Evolutionary conservation across 2,329 filamentous ascomycete species (phyloP), one percentile per base, ranked within the genome.

Genomic region (Fusarium neocosmosporiellum): DNA sequence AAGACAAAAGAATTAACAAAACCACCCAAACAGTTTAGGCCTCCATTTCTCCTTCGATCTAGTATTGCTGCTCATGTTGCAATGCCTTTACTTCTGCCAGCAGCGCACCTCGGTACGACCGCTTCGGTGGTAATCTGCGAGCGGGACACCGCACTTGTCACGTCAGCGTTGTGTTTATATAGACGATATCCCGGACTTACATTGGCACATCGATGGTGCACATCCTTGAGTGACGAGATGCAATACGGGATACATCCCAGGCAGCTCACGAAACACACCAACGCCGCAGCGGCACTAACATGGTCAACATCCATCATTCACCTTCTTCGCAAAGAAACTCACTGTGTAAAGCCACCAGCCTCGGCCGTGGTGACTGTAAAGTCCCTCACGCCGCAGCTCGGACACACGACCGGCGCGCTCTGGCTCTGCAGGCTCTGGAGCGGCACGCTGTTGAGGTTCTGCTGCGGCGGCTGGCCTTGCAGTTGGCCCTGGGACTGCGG

Each of bases 41-140:
- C 24, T 24, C 8, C 41, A 24, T 46, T 46, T 18, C 39, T 48
- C 14, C 10, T 57, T 16, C 33, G 39, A 36, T n/a, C 53, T 36
- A 3, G 53, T 18, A 27, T 29, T 37, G 50, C n/a, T 34, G 11
- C 39, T 22, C 8, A 22, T 10, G n/a, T 7, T 10, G 6, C 2
- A 37, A 46, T 59, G 14, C 31, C 18, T 10, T 65, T 63, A 72
- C 36, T 58, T 66, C 36, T 61, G 22, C 18, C 50, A 70, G 16
- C 48, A 61, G 16, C 65, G 53, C 1, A 77, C 72, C 53, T 78
- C 74, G 29, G 70, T 77, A 8, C 66, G 65, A 5, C 73, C 71
- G 27, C 73, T 71, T 11, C 71, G 71, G 27, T 78, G 76, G 50
- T 60, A 78, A 34, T 59, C 63, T 20, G 76, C 76, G 14, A 78